Percentiles rank a stretch among this genome's conserved stretches.
These are phyloP conservation scores for Suhomyces vadensis DNA, from an alignment of 805 yeast species.

Conservation along the genomic window DNA sequence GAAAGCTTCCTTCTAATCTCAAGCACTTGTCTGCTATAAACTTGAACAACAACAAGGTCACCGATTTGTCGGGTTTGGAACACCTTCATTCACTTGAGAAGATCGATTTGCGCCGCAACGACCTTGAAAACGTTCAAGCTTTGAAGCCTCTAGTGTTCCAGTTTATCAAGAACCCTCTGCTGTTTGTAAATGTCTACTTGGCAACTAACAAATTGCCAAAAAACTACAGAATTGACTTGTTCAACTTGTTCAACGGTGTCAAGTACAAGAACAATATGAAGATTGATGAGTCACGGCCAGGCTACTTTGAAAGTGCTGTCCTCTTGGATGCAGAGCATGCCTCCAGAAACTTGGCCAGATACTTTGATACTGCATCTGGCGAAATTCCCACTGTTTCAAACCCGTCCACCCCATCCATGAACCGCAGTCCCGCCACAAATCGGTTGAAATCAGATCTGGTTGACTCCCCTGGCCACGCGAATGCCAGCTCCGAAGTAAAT, in stretches of 20 bases:
- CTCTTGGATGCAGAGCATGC: slow-evolving; percentile 53
- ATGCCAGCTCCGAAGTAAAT: background rate
- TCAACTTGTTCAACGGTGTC: slow-evolving; percentile 57
- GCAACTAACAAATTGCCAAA: slow-evolving; percentile 46
- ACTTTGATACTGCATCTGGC: slow-evolving; percentile 14
- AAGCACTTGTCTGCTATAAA: slow-evolving; percentile 46
- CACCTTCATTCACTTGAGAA: slow-evolving; percentile 45
- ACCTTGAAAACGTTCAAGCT: slow-evolving; percentile 32
- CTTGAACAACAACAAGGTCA: slow-evolving; percentile 50
- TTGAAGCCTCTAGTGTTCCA: slow-evolving; percentile 39
- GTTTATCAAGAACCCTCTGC: slow-evolving; percentile 30
- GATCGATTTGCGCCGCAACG: slow-evolving; percentile 54
- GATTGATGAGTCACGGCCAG: slow-evolving; percentile 62
- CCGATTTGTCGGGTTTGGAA: slow-evolving; percentile 47
- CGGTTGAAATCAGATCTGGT: background rate
- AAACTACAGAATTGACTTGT: slow-evolving; percentile 53
- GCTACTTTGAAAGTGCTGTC: slow-evolving; percentile 59
- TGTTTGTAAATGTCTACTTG: slow-evolving; percentile 42
- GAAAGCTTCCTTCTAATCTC: slow-evolving; percentile 36
- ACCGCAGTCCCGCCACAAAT: background rate
- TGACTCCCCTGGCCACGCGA: background rate
- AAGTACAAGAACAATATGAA: slow-evolving; percentile 47
- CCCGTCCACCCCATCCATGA: background rate
- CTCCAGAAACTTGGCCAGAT: slow-evolving; percentile 43
- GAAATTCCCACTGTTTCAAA: background rate